These are phyloP conservation scores for Massospora cicadina DNA, from an alignment of 371 early-diverging fungal species.

Conservation along the genomic window DNA sequence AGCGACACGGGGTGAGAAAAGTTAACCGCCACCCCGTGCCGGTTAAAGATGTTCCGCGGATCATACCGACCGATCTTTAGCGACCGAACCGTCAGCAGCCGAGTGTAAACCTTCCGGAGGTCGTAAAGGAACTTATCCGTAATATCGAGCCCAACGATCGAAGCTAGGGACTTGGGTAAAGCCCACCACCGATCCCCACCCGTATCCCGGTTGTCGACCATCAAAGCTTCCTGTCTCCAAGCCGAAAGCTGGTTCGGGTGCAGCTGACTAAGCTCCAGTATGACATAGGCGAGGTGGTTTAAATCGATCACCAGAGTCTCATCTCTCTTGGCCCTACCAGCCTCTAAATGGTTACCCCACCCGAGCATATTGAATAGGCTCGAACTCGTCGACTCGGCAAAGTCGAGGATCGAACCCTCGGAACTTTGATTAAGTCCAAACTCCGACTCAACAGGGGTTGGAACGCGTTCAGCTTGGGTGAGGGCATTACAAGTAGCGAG, in stretches of 20 bases:
- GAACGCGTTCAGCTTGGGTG: not conserved
- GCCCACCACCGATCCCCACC: not conserved
- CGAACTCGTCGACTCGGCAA: not conserved
- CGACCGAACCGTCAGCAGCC: not conserved
- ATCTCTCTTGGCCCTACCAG: no score
- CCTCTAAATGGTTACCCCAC: not conserved
- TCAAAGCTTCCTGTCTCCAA: not conserved
- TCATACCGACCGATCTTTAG: not conserved
- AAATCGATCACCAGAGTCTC: not conserved
- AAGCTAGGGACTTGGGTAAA: not conserved
- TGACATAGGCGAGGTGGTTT: not conserved
- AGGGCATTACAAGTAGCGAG: no score
- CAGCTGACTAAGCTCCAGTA: not conserved
- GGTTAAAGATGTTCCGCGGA: not conserved
- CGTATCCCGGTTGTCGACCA: not conserved
- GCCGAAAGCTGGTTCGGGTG: not conserved
- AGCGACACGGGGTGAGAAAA: conserved; percentile 1
- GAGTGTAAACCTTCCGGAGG: not conserved
- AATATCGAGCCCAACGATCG: not conserved
- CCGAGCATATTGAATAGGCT: not conserved
- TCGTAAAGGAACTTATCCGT: not conserved
- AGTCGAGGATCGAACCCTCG: not conserved
- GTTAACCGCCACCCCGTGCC: not conserved
- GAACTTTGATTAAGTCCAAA: not conserved
- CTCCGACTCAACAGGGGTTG: not conserved